phyloP scores from a whole-genome alignment of 495 filamentous ascomycete species.

The Aspergillus panamensis region DNA sequence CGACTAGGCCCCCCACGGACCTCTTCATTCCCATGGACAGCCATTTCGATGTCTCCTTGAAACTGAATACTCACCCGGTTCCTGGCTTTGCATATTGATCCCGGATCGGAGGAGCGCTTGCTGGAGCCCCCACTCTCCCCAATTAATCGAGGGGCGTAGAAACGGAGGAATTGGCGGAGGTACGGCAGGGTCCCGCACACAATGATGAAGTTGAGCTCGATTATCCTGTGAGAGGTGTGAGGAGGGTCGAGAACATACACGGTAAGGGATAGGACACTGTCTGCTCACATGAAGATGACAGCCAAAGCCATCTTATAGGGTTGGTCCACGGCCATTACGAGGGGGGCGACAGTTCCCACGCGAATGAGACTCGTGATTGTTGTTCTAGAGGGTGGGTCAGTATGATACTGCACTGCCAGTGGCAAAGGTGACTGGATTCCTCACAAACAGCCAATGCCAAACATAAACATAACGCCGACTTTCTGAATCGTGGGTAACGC shows the following conservation, averaged over 20 bases:
- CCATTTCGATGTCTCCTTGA: not conserved
- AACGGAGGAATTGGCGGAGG: slow-evolving; percentile 25
- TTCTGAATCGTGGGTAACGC: slow-evolving; percentile 26
- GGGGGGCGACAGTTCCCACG: slow-evolving; percentile 21
- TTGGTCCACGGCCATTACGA: slow-evolving; percentile 17
- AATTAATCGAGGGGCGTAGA: slow-evolving; percentile 21
- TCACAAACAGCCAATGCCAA: slow-evolving; percentile 29
- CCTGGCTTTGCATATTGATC: not conserved
- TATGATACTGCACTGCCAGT: not conserved
- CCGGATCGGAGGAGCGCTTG: not conserved
- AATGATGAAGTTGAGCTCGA: slow-evolving; percentile 31
- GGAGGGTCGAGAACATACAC: not conserved
- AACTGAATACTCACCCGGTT: not conserved
- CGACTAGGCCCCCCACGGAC: too few species aligned
- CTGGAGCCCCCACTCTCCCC: slow-evolving; percentile 3
- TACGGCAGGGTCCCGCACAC: slow-evolving; percentile 27
- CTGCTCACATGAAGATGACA: slow-evolving; percentile 22
- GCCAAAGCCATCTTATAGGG: slow-evolving; percentile 22
- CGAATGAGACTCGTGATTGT: slow-evolving; percentile 28
- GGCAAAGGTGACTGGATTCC: slow-evolving; percentile 7
- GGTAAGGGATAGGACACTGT: not conserved
- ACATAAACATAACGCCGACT: slow-evolving; percentile 22
- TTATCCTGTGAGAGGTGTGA: slow-evolving; percentile 10
- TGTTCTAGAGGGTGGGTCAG: slow-evolving; percentile 16
- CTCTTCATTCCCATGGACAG: not conserved